Evolutionary conservation across 768 basidiomycete species (phyloP), one percentile per base, ranked within the genome.

Genomic region (Symmetrospora coprosmae): DNA sequence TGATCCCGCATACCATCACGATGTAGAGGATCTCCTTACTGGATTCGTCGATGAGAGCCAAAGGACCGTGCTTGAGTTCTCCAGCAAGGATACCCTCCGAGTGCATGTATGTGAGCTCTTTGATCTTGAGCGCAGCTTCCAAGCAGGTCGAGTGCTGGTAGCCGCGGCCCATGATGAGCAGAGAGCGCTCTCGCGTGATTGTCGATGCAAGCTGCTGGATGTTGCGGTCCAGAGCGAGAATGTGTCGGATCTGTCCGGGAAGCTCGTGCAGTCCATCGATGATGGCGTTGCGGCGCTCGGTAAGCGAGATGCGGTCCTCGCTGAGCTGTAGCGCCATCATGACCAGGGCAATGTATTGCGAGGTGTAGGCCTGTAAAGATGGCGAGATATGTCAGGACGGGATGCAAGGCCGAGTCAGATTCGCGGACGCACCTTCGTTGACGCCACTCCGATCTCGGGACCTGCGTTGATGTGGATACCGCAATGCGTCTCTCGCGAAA

Each of bases 391-490:
- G 4, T 4, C 16, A n/a, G n/a, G n/a, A n/a, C n/a, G n/a, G n/a
- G n/a, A n/a, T n/a, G n/a, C n/a, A n/a, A n/a, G n/a, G n/a, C n/a
- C n/a, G n/a, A n/a, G n/a, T n/a, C n/a, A n/a, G n/a, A n/a, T n/a
- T 38, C 39, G 16, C 70, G 40, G 17, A 33, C 75, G 52, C 41
- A 83, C 85, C 81, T 99, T 99, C 62, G 94, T 97, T 17, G 90
- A 96, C 4, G 94, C 94, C 61, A 99, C 94, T 79, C 94, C 92
- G 66, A 99, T 90, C 77, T 97, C 91, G 53, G 91, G 91, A 19
- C 90, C 90, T 69, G 90, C 94, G 71, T 99, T 99, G 77, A 99
- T 96, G 76, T 97, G 94, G 51, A 99, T 84, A 84, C 94, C 94
- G 65, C 90, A 94, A 76, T 99, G 94, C 2, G 91, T 90, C 75